Conservation (phyloP, 2,329 filamentous ascomycete species). For the Eurotiales sp. region DNA sequence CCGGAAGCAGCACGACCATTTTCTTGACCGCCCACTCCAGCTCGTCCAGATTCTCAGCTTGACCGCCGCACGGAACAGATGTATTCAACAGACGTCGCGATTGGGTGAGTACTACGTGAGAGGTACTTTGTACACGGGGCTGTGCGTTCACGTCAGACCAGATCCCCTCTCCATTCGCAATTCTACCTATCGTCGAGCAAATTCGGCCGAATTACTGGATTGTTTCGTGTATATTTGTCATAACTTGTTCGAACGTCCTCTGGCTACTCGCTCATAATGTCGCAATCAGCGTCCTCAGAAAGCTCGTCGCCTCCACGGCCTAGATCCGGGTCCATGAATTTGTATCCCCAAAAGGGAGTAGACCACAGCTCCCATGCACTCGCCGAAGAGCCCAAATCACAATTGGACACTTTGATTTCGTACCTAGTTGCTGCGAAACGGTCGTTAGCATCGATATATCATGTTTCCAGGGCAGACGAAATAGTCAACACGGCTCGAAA, state of each 20-base stretch:
- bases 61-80: neutral
- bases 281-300: constrained; percentile 8
- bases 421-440: constrained; percentile 85
- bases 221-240: neutral
- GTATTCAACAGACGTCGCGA: constrained; percentile 11
- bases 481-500: constrained; percentile 72
- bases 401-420: constrained; percentile 73
- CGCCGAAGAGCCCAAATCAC: constrained; percentile 23
- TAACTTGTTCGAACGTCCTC: neutral
- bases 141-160: no score
- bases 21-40: neutral
- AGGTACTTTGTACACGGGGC: no score
- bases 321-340: neutral
- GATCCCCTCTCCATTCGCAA: neutral
- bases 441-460: constrained; percentile 76
- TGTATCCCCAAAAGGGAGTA: neutral
- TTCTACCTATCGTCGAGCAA: neutral
- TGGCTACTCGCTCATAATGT: constrained; percentile 3
- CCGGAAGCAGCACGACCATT: no score
- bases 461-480: constrained; percentile 82
- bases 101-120: no score
- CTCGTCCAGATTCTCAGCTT: neutral
- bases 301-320: constrained; percentile 7
- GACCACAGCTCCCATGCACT: constrained; percentile 6
- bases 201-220: neutral